These are phyloP conservation scores for Lipomyces yamanashiensis DNA, from an alignment of 805 yeast species.

Conservation along the genomic window DNA sequence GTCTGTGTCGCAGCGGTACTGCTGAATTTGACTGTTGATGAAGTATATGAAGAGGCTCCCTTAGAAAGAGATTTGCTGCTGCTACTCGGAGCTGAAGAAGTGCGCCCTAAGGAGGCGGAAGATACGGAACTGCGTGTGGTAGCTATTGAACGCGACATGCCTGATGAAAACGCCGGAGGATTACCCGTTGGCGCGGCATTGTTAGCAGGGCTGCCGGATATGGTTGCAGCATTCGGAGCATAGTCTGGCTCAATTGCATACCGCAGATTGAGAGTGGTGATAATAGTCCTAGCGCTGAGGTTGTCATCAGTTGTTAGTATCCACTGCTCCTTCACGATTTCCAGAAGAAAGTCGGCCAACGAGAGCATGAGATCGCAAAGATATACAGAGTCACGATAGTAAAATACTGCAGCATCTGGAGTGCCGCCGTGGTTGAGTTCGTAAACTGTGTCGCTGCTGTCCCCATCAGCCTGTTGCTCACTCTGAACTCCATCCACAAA, in stretches of 20 bases:
- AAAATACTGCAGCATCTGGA: conserved; percentile 6
- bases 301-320: conserved; percentile 26
- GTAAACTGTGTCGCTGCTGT: background rate
- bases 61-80: background rate
- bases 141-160: background rate
- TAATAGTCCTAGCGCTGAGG: conserved; percentile 15
- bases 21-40: background rate
- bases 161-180: background rate
- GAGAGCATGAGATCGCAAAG: conserved; percentile 20
- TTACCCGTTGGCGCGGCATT: background rate
- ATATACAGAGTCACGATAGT: background rate
- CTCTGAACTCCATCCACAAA: conserved; percentile 35
- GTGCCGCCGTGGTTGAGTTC: conserved; percentile 2
- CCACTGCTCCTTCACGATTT: conserved; percentile 19
- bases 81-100: background rate
- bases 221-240: conserved; percentile 2
- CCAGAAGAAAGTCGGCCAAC: conserved; percentile 13
- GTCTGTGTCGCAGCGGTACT: no score
- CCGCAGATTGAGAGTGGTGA: conserved; percentile 29
- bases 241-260: conserved; percentile 8
- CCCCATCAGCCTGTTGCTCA: background rate
- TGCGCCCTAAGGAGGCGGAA: background rate
- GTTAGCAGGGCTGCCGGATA: background rate
- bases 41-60: background rate
- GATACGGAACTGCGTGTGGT: background rate